Conservation (phyloP, 371 early-diverging fungal genomes). For the Smittium culicis region DNA sequence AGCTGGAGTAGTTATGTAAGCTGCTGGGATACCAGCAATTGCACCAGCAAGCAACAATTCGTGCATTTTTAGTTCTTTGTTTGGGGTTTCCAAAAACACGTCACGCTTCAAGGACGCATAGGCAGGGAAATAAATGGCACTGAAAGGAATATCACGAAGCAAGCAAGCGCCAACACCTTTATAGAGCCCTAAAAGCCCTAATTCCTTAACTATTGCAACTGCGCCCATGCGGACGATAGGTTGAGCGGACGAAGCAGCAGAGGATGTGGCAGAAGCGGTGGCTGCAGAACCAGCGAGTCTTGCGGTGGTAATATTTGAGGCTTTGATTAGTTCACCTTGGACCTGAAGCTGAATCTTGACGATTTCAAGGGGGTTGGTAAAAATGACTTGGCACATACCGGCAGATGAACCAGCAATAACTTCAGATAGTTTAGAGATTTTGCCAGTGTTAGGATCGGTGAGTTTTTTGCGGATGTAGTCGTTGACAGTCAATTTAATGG, state of each 20-base stretch:
- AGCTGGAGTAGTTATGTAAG: slow-evolving; percentile 92
- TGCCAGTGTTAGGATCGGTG: slow-evolving; percentile 48
- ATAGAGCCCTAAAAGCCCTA: slow-evolving; percentile 89
- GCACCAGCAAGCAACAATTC: slow-evolving; percentile 86
- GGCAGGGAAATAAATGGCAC: slow-evolving; percentile 90
- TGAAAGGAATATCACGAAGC: slow-evolving; percentile 92
- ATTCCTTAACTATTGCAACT: slow-evolving; percentile 71
- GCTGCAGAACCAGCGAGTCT: too few relatives aligned
- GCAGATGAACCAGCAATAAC: slow-evolving; percentile 79
- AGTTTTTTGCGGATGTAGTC: slow-evolving; percentile 72
- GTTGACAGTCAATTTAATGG: slow-evolving; percentile 94
- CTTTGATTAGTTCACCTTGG: slow-evolving; percentile 62
- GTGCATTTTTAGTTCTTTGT: slow-evolving; percentile 48
- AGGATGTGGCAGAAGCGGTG: too few relatives aligned
- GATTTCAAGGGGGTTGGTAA: slow-evolving; percentile 93
- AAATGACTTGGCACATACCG: slow-evolving; percentile 86
- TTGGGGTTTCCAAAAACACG: slow-evolving; percentile 61
- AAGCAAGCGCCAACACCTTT: slow-evolving; percentile 88
- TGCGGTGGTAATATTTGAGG: slow-evolving; percentile 16
- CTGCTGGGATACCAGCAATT: slow-evolving; percentile 92
- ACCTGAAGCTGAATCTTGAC: slow-evolving; percentile 95
- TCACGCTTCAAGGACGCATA: slow-evolving; percentile 42
- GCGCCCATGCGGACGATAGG: slow-evolving; percentile 53
- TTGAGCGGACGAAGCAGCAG: too few relatives aligned
- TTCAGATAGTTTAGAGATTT: slow-evolving; percentile 62